Evolutionary conservation across 345 rosid species (phyloP), one percentile per base, ranked within the genome.

Genomic region (Leavenworthia alabamica): DNA sequence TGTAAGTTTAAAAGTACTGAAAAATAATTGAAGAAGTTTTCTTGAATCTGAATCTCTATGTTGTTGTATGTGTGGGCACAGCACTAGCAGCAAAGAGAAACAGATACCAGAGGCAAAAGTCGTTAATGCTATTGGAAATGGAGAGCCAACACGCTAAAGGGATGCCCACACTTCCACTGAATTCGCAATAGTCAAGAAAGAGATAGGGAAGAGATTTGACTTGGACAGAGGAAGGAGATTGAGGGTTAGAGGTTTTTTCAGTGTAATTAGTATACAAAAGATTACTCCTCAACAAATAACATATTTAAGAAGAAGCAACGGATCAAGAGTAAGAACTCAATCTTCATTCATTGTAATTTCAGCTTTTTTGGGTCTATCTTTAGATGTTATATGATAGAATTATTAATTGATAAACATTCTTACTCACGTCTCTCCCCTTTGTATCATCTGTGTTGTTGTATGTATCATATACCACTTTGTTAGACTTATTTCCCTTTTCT

Each of bases 61-160:
- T 36, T 37, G 8, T 20, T 69, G 64, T 24, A 48, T 72, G 8
- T 68, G 70, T 71, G n/a, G n/a, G 15, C 41, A 10, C 85, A 86
- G 96, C 90, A 9, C 80, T 94, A 43, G 79, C 92, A 23, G 86
- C 99, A 1, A 88, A 86, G 88, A 86, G 97, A 77, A 94, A 94
- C 76, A 68, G 80, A 66, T 88, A 94, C 59, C 97, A 88, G 46
- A 84, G 99, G 59, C 97, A 93, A 62, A 93, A 88, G 66, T 93
- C 99, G 4, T 40, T 93, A 71, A 87, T 93, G 99, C 78, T 74
- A 66, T 84, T 86, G 6, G 97, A 90, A 80, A 84, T 90, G 96
- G 97, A 88, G 79, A 83, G 97, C 75, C 95, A 93, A 53, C 99
- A 88, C 9, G 97, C 92, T 0, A 90, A 93, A 77, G 94, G 88